phyloP scores from a whole-genome alignment of 192 early-diverging fungal species.

The Dissophora ornata region DNA sequence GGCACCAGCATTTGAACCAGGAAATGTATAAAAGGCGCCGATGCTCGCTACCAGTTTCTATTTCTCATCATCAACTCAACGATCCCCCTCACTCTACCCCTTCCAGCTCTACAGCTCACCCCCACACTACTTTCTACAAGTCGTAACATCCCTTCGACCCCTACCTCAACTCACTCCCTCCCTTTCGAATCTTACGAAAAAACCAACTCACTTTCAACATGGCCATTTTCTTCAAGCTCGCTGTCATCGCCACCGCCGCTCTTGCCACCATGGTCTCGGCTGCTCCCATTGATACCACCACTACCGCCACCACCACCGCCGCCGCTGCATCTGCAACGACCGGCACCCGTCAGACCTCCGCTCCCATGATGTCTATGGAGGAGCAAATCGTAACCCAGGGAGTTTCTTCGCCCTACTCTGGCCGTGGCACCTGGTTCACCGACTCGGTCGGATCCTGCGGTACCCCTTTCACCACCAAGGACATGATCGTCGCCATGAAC shows the following conservation, averaged over 20 bases:
- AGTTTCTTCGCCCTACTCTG: constrained; percentile 14
- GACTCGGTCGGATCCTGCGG: constrained; percentile 54
- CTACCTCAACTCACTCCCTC: constrained; percentile 2
- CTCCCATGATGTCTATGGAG: not conserved
- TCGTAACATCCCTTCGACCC: too few species aligned
- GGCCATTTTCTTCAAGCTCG: constrained; percentile 47
- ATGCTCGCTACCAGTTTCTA: not conserved
- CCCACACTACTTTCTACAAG: constrained; percentile 4
- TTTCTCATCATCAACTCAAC: constrained; percentile 5
- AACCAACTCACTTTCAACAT: constrained; percentile 17
- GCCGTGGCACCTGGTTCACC: constrained; percentile 58
- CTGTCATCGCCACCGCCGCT: constrained; percentile 42
- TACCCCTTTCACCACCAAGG: constrained; percentile 50
- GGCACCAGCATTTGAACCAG: too few species aligned
- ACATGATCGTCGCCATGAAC: constrained; percentile 60
- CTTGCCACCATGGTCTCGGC: constrained; percentile 32
- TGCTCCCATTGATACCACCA: constrained; percentile 11
- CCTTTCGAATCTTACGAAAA: not conserved
- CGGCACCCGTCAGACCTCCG: constrained; percentile 27
- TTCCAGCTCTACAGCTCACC: not conserved
- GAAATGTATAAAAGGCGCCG: constrained; percentile 4
- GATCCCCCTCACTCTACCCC: too few species aligned
- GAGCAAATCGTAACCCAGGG: constrained; percentile 2
- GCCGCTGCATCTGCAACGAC: not conserved
- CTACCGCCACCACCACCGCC: constrained; percentile 9